A percentile compares a stretch with the other conserved stretches of the same genome.
phyloP scores from a whole-genome alignment of 139 green algal genomes.

The Chlamydomonas incerta region DNA sequence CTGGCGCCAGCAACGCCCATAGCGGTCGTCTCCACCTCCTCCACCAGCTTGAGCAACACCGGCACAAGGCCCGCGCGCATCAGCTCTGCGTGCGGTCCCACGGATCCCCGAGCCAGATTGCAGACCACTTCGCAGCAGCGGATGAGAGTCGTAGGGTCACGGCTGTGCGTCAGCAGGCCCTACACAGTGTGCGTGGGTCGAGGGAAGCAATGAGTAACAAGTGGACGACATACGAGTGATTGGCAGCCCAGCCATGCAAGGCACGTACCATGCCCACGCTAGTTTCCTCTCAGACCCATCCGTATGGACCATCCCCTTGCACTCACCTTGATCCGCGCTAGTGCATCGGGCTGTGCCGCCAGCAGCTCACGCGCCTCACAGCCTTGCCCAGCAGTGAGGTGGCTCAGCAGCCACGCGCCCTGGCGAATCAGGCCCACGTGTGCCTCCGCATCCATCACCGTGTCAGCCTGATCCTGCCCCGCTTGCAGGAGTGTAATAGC shows the following conservation, averaged over 20 bases:
- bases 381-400: conserved; percentile 7
- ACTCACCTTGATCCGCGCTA: not conserved
- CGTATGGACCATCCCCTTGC: too few species aligned
- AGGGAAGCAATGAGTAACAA: too few species aligned
- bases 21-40: not conserved
- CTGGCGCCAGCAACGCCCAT: too few species aligned
- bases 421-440: not conserved
- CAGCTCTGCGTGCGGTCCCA: not conserved
- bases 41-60: not conserved
- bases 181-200: too few species aligned
- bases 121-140: conserved; percentile 4
- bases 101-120: not conserved
- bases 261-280: too few species aligned
- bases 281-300: too few species aligned
- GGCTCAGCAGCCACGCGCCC: conserved; percentile 10
- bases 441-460: not conserved
- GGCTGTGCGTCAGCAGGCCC: not conserved
- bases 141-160: not conserved
- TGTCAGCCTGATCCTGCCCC: too few species aligned
- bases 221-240: too few species aligned
- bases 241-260: too few species aligned
- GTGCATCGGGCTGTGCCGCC: not conserved
- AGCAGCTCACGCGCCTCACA: not conserved
- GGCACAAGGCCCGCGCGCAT: not conserved
- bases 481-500: not conserved